phyloP scores from a whole-genome alignment of 2,329 filamentous ascomycete species.

The Amauroascus niger region DNA sequence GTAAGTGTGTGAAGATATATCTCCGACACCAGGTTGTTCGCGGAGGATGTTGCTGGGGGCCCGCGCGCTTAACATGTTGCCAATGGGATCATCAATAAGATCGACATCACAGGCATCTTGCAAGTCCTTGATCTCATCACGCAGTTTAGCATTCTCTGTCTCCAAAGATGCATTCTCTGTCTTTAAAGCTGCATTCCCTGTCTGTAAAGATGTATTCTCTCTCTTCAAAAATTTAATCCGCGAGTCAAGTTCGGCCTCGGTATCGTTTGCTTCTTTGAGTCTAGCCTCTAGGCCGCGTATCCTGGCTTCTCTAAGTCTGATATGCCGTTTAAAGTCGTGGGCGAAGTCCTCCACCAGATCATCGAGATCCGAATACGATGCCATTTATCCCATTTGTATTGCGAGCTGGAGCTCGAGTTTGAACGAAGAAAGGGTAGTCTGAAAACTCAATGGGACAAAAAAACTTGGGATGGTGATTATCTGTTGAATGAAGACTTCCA shows the following conservation, averaged over 20 bases:
- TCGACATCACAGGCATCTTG: neutral
- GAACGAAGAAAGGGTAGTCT: neutral
- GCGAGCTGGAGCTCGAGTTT: neutral
- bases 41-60: neutral
- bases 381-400: neutral
- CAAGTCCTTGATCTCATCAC: neutral
- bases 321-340: constrained; percentile 7
- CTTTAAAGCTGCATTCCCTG: neutral
- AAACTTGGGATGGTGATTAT: too few species aligned
- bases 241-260: neutral
- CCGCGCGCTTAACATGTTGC: neutral
- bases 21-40: neutral
- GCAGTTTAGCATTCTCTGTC: neutral
- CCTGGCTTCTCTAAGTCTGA: neutral
- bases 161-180: neutral
- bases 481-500: too few species aligned
- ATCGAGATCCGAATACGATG: neutral
- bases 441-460: neutral
- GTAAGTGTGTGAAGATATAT: neutral
- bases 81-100: neutral
- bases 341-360: constrained; percentile 9
- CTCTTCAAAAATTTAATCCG: neutral
- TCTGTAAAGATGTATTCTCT: neutral
- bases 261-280: neutral
- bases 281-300: neutral